Percentiles rank a stretch among this genome's conserved stretches.
These are phyloP conservation scores for Silene uniflora DNA, from an alignment of 148 eudicot species.

Conservation along the genomic window DNA sequence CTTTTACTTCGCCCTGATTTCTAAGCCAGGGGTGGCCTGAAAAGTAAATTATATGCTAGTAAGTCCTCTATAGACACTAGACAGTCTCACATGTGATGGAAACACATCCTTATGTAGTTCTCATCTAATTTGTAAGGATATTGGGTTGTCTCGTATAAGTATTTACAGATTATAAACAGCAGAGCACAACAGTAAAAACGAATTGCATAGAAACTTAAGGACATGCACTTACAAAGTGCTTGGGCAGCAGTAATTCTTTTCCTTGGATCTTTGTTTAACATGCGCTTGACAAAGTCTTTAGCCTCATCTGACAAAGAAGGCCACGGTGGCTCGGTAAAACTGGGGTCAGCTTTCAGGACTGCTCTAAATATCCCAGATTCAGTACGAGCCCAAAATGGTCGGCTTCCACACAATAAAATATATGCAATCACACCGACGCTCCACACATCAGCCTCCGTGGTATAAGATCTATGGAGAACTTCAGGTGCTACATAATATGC, in stretches of 20 bases:
- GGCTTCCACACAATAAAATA: constrained; percentile 87
- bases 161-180: constrained; percentile 4
- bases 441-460: constrained; percentile 96
- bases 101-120: no score
- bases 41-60: constrained; percentile 1
- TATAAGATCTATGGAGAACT: constrained; percentile 91
- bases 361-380: constrained; percentile 95
- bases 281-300: constrained; percentile 79
- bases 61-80: neutral
- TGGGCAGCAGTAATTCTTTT: constrained; percentile 95
- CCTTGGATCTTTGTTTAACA: constrained; percentile 86
- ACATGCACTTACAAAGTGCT: constrained; percentile 64
- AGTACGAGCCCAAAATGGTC: constrained; percentile 98
- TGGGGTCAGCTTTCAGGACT: constrained; percentile 89
- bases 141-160: no score
- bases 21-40: constrained; percentile 95
- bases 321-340: constrained; percentile 91
- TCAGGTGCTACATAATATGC: constrained; percentile 98
- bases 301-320: constrained; percentile 77
- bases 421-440: constrained; percentile 93
- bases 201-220: constrained; percentile 7
- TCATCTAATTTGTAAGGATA: no score
- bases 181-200: neutral
- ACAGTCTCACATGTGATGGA: no score
- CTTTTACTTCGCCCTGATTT: constrained; percentile 43